A percentile compares a stretch with the other conserved stretches of the same genome.
Conservation (phyloP, 225 moss, liverwort and hornwort genomes). For the Marchantia paleacea region DNA sequence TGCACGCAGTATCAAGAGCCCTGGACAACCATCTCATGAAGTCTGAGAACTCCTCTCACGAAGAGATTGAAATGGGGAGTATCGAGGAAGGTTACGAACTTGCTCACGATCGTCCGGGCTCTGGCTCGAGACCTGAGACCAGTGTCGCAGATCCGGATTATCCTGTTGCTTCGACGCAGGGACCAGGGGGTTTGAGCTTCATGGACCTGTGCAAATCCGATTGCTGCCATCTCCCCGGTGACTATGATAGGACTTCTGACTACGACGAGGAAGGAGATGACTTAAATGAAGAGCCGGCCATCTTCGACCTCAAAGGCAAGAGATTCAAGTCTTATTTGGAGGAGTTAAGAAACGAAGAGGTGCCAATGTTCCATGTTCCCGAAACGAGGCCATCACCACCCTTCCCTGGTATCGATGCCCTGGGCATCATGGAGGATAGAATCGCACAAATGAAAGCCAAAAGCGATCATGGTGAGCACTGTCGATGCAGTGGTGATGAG, state of each 20-base stretch:
- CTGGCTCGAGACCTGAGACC: not conserved
- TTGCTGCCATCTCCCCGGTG: not conserved
- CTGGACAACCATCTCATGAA: constrained; percentile 12
- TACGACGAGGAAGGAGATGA: not conserved
- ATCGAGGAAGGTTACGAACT: not conserved
- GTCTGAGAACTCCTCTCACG: not conserved
- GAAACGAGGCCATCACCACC: not conserved
- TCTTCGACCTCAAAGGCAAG: constrained; percentile 13
- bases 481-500: not conserved
- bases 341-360: not conserved
- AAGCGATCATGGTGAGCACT: not conserved
- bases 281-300: not conserved
- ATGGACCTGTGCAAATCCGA: constrained; percentile 1
- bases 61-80: not conserved
- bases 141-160: not conserved
- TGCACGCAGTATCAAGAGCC: constrained; percentile 15
- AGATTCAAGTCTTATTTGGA: constrained; percentile 7
- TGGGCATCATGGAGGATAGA: constrained; percentile 12
- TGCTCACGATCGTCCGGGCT: not conserved
- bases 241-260: not conserved
- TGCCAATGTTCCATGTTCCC: not conserved
- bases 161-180: not conserved
- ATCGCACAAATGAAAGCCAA: not conserved
- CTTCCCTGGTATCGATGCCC: constrained; percentile 5
- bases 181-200: not conserved